Evolutionary conservation across 257 asterid species (phyloP).

Genomic region (Petunia axillaris): DNA sequence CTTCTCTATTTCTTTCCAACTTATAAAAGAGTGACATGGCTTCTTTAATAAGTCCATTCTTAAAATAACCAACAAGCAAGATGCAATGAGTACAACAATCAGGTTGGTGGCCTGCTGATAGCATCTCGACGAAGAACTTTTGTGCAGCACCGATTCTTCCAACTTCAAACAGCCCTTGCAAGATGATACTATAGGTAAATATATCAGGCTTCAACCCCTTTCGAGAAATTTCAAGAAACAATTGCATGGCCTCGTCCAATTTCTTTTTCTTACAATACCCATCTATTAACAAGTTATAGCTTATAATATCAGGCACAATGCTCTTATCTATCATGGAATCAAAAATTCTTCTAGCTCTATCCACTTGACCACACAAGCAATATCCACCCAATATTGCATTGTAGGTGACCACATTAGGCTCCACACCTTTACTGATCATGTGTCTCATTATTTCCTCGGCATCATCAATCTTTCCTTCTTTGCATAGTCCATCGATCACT

Average conservation of each 20-base stretch:
- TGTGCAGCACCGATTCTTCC: neutral
- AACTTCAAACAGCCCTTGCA: conserved; percentile 19
- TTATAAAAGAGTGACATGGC: neutral
- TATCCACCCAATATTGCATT: conserved; percentile 13
- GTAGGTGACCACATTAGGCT: neutral
- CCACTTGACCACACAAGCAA: neutral
- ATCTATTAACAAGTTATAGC: too few species aligned
- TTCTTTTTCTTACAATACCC: too few species aligned
- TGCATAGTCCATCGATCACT: neutral
- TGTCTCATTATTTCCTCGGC: too few species aligned
- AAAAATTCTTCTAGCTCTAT: too few species aligned
- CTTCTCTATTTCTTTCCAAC: neutral
- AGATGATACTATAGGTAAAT: neutral
- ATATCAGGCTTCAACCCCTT: conserved; percentile 6
- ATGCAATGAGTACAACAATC: neutral
- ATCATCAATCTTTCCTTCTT: too few species aligned
- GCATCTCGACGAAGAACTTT: conserved; percentile 7
- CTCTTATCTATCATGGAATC: too few species aligned
- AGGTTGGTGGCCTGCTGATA: neutral
- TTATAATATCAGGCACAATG: too few species aligned
- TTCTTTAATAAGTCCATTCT: conserved; percentile 10
- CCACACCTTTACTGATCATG: neutral
- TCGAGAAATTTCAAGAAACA: conserved; percentile 9
- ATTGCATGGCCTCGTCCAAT: conserved; percentile 14
- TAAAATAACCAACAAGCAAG: neutral